A percentile compares a stretch with the other conserved stretches of the same genome.
Conservation (phyloP, 345 rosid genomes). For the Boechera retrofracta region DNA sequence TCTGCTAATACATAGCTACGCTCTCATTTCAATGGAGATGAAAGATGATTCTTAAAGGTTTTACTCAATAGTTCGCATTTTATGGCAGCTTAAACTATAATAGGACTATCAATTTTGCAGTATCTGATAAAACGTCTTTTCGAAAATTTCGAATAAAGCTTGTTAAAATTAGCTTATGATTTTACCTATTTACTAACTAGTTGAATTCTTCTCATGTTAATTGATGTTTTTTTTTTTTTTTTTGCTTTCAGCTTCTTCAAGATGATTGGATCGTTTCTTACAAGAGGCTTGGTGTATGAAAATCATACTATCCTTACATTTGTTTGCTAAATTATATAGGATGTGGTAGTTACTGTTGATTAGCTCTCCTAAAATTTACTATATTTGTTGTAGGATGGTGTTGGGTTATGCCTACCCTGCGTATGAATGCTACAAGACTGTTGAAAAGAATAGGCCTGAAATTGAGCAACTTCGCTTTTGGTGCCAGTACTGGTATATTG, state of each 20-base stretch:
- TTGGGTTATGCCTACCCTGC: slow-evolving; percentile 87
- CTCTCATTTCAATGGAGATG: slow-evolving; percentile 12
- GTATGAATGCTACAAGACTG: slow-evolving; percentile 73
- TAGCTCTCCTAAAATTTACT: neutral
- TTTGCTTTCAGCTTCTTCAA: slow-evolving; percentile 32
- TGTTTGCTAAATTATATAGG: neutral
- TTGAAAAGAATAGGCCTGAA: slow-evolving; percentile 60
- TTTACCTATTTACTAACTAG: neutral
- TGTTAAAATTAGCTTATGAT: neutral
- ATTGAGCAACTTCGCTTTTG: slow-evolving; percentile 68
- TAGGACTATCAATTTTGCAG: neutral
- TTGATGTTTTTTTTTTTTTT: neutral
- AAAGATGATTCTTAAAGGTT: neutral
- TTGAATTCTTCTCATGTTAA: slow-evolving; percentile 1
- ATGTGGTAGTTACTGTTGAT: slow-evolving; percentile 6
- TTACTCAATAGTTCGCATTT: slow-evolving; percentile 1
- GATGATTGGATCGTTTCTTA: slow-evolving; percentile 68
- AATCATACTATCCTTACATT: slow-evolving; percentile 9
- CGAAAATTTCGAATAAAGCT: neutral
- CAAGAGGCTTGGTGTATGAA: slow-evolving; percentile 68
- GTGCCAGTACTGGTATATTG: slow-evolving; percentile 84
- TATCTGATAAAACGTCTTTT: neutral
- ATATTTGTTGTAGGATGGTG: slow-evolving; percentile 52
- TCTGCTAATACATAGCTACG: neutral
- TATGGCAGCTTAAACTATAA: neutral